Base-by-base conservation (phyloP, 768 basidiomycete genomes). In the Tricholoma hemisulphureum region DNA sequence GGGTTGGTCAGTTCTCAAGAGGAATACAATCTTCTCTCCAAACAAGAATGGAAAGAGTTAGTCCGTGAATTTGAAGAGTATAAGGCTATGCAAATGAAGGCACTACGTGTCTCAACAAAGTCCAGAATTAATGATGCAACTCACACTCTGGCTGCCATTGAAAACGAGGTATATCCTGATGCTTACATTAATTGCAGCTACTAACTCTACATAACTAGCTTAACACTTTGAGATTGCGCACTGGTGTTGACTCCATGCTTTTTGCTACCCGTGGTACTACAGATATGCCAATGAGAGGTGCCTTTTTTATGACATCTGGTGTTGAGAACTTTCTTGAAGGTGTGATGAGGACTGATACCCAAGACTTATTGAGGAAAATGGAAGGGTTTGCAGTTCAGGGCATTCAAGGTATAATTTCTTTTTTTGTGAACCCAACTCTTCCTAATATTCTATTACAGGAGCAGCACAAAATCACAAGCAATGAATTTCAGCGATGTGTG, bases 1-100 rank as follows among this genome's bases (percentile, higher is more conserved):
- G 43, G 43, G 43, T 45, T 45, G 43, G 43, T 45, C 43, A 45
- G 43, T 45, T 23, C 43, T 45, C 50, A 45, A 45, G 43, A 45
- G 23, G 21, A 45, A 45, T 45, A 45, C 43, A 24, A 45, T 11
- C 1, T 2, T 2, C 43, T 45, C 43, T 45, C 43, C 43, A 45
- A 45, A 45, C 21, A 45, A 45, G 43, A 45, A 45, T 14, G 1
- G 9, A 41, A 41, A 41, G 39, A 18, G 18, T 41, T 41, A 41
- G 39, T 41, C 39, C 13, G 39, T 6, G n/a, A 45, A 45, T 45
- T 45, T 45, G 43, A 45, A 45, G 43, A 23, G 1, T 45, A 45
- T 24, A 45, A 45, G 43, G 43, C 43, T 45, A 45, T 45, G 43
- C 43, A 45, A 45, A 45, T 5, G 13, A 45, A 45, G 43, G 43